phyloP scores from a whole-genome alignment of 164 flowering plant genomes.

The Macadamia integrifolia region DNA sequence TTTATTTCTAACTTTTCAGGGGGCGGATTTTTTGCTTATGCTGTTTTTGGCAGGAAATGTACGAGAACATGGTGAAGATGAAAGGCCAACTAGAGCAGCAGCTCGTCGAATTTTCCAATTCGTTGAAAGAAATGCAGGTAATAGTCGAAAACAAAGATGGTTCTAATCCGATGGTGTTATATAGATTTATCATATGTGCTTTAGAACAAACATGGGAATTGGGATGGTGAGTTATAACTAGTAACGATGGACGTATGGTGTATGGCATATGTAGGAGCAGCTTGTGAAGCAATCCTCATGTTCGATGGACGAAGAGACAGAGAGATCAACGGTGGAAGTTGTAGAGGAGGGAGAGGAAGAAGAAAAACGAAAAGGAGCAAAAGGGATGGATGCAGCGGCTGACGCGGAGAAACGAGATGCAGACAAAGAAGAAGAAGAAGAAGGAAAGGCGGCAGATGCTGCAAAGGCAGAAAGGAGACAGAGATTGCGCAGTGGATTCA shows the following conservation, averaged over 20 bases:
- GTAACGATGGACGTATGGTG: no score
- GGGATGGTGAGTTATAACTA: no score
- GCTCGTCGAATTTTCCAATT: constrained; percentile 10
- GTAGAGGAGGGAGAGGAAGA: neutral
- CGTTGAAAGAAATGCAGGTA: constrained; percentile 23
- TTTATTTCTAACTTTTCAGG: no score
- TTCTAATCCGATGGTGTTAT: no score
- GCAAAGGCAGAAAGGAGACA: constrained; percentile 47
- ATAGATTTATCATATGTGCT: no score
- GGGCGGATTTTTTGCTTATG: neutral
- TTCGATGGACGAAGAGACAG: neutral
- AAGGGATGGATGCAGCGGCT: no score
- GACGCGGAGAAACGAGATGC: constrained; percentile 18
- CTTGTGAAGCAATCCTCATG: neutral
- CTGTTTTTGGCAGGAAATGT: constrained; percentile 7
- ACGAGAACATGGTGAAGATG: constrained; percentile 10
- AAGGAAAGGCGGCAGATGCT: constrained; percentile 17
- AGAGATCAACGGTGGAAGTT: neutral
- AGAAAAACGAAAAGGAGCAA: neutral
- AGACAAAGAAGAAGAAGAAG: neutral
- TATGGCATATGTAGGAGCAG: constrained; percentile 17
- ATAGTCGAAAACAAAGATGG: neutral
- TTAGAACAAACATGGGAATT: no score
- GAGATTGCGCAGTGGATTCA: constrained; percentile 72
- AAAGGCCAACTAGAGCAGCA: constrained; percentile 17